Conservation (phyloP, 1,139 yeast species). For the Keqinozyma sinolaborantium region DNA sequence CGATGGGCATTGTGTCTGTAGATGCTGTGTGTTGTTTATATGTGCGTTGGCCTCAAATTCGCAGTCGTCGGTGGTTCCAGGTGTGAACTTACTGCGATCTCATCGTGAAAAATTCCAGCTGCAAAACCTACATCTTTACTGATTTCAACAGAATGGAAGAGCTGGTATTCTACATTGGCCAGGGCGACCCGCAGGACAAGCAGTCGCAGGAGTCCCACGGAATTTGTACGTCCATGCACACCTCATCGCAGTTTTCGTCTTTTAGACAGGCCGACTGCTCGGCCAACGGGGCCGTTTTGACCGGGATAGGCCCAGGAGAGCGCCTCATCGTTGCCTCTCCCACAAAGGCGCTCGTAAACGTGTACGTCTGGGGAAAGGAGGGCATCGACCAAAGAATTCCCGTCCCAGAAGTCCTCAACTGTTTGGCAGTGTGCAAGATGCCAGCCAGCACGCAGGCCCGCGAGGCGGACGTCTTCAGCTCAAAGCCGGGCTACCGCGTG, state of each 20-base stretch:
- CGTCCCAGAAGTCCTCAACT: constrained; percentile 72
- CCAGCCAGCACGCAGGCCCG: constrained; percentile 10
- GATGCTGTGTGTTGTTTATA: no score
- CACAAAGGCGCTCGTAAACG: constrained; percentile 69
- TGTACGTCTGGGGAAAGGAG: constrained; percentile 76
- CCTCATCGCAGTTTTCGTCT: constrained; percentile 45
- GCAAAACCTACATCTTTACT: background rate
- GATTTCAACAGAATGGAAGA: constrained; percentile 48
- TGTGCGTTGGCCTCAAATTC: background rate
- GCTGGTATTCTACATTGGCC: constrained; percentile 51
- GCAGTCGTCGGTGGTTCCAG: no score
- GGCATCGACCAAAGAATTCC: constrained; percentile 81
- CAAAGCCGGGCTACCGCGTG: constrained; percentile 34
- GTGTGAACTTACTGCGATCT: no score
- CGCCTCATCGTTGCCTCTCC: constrained; percentile 60
- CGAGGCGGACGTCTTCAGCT: background rate
- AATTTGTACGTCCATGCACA: constrained; percentile 46
- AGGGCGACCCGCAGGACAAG: constrained; percentile 47
- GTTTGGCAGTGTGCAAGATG: constrained; percentile 50
- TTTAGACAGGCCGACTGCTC: constrained; percentile 56
- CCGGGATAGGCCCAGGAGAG: constrained; percentile 42
- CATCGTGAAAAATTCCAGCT: background rate
- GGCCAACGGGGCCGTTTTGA: constrained; percentile 41
- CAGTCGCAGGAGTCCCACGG: constrained; percentile 48
- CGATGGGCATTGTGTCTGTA: constrained; percentile 77